phyloP scores from a whole-genome alignment of 108 stramenopile genomes.

The Skeletonema tropicum region DNA sequence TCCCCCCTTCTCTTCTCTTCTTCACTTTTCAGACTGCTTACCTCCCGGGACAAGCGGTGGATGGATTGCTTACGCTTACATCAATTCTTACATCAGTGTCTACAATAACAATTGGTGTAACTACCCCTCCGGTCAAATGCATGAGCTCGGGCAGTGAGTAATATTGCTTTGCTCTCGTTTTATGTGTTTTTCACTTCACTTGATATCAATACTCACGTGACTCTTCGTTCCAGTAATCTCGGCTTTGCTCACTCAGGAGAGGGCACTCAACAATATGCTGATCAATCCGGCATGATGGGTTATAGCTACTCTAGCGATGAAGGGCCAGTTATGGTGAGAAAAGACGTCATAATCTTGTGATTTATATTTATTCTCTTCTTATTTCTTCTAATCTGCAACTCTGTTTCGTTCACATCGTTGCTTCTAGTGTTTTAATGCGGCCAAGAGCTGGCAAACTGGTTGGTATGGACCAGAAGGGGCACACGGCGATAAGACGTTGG shows the following conservation, averaged over 20 bases:
- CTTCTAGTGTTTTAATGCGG: too few relatives aligned
- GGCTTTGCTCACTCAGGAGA: slow-evolving; percentile 57
- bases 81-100: slow-evolving; percentile 53
- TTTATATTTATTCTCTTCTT: too few relatives aligned
- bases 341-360: too few relatives aligned
- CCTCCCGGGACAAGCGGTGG: not conserved
- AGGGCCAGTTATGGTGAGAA: slow-evolving; percentile 31
- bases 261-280: slow-evolving; percentile 49
- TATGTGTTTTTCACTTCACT: slow-evolving; percentile 7
- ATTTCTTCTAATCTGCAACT: too few relatives aligned
- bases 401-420: too few relatives aligned
- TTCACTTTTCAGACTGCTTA: too few relatives aligned
- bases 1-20: too few relatives aligned
- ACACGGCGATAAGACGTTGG: not conserved
- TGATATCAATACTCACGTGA: too few relatives aligned
- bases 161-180: slow-evolving; percentile 2
- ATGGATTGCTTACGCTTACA: slow-evolving; percentile 57
- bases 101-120: slow-evolving; percentile 67
- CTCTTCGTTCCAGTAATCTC: not conserved
- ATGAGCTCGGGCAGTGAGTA: slow-evolving; percentile 58
- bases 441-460: too few relatives aligned
- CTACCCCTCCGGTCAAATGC: slow-evolving; percentile 54
- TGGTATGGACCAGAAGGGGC: slow-evolving; percentile 50
- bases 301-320: slow-evolving; percentile 49
- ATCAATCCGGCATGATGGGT: slow-evolving; percentile 61